Evolutionary conservation across 768 basidiomycete species (phyloP).

Genomic region (Agrocybe chaxingu): DNA sequence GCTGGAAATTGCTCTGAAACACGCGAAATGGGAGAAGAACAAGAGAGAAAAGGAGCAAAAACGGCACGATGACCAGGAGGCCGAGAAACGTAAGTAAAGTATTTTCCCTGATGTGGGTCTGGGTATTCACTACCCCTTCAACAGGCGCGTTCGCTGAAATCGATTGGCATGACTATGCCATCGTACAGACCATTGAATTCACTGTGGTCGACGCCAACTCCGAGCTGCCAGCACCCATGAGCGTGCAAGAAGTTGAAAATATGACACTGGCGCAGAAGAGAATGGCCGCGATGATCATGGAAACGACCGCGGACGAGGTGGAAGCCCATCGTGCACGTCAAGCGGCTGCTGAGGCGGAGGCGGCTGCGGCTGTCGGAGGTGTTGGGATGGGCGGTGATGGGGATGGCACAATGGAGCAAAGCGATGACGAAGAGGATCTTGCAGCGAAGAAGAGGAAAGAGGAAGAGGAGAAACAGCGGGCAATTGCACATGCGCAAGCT

Average conservation of each 20-base stretch:
- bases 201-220: slow-evolving; percentile 87
- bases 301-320: slow-evolving; percentile 84
- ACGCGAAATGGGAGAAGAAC: slow-evolving; percentile 87
- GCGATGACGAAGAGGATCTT: slow-evolving; percentile 74
- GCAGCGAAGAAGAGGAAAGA: slow-evolving; percentile 63
- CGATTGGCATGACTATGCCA: slow-evolving; percentile 99
- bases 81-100: slow-evolving; percentile 71
- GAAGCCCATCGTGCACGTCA: slow-evolving; percentile 79
- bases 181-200: slow-evolving; percentile 97
- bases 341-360: slow-evolving; percentile 83
- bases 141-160: slow-evolving; percentile 92
- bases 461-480: slow-evolving; percentile 66
- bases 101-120: slow-evolving; percentile 4
- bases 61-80: slow-evolving; percentile 87
- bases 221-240: slow-evolving; percentile 97
- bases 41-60: slow-evolving; percentile 84
- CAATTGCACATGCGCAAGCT: slow-evolving; percentile 74
- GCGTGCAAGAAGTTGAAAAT: slow-evolving; percentile 88
- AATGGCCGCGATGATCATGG: slow-evolving; percentile 98
- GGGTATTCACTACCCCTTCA: slow-evolving; percentile 5
- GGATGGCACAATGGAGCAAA: slow-evolving; percentile 82
- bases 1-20: slow-evolving; percentile 68
- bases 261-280: slow-evolving; percentile 97
- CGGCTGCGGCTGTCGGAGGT: slow-evolving; percentile 73
- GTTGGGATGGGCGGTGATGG: slow-evolving; percentile 50